Conservation (phyloP, 2,329 filamentous ascomycete species). For the Colletotrichum tamarilloi region DNA sequence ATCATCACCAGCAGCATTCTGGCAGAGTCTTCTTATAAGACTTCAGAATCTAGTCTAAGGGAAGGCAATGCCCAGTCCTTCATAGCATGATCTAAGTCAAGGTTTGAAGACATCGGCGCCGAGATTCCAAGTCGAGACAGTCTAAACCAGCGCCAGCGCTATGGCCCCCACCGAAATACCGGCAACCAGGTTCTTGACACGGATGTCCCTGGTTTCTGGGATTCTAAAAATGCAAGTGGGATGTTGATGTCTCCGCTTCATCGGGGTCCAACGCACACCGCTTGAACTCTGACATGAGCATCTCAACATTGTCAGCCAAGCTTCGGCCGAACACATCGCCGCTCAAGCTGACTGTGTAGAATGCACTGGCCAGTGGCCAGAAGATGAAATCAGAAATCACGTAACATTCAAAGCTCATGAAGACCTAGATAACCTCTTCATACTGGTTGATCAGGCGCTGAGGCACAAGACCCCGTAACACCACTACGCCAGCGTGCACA, state of each 20-base stretch:
- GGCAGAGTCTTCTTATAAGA: not conserved
- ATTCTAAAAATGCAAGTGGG: not conserved
- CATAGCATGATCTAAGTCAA: not conserved
- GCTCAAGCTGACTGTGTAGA: not conserved
- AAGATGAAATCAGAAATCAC: not conserved
- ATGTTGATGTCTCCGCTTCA: not conserved
- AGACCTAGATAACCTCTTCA: slow-evolving; percentile 20
- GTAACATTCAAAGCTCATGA: not conserved
- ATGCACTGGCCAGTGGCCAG: not conserved
- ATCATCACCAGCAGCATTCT: not conserved
- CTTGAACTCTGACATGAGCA: not conserved
- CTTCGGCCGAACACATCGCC: not conserved
- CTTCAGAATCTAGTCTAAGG: not conserved
- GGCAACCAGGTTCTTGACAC: not conserved
- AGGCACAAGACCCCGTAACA: slow-evolving; percentile 54
- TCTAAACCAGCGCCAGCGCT: not conserved
- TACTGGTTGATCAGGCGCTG: slow-evolving; percentile 44
- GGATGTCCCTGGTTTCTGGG: not conserved
- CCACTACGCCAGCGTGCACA: slow-evolving; percentile 70
- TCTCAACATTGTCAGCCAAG: not conserved
- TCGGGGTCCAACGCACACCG: not conserved
- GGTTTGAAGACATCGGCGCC: not conserved
- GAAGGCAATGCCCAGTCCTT: not conserved
- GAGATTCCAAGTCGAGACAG: slow-evolving; percentile 3
- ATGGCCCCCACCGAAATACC: not conserved